Base-by-base conservation (phyloP, 257 asterid genomes). In the Asclepias syriaca region DNA sequence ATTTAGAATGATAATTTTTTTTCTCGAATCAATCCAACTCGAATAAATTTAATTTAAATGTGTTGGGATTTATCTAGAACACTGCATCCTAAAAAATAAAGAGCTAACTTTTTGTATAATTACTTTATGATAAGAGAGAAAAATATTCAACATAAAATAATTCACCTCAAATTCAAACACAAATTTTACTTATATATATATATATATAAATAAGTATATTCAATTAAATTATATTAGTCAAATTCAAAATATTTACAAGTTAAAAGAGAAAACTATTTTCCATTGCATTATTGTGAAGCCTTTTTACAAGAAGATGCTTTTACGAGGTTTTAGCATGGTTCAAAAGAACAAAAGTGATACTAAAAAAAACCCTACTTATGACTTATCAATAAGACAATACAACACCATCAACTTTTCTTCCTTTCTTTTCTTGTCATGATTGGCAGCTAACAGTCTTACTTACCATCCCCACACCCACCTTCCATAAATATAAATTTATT, bases 311-410 rank as follows among this genome's bases (percentile, higher is more conserved):
- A 71, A 71, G 75, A 71, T 71, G 59, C 69, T 48, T 19, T 72
- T 60, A 72, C 75, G 69, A 72, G 75, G 69, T 72, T 54, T 58
- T 60, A 48, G 56, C 75, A 27, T 49, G 49, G 51, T 1, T 29
- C 22, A 60, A 72, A 60, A 67, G 24, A 34, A 18, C 27, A 5
- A 54, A 54, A 19, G 27, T 54, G 59, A 27, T 54, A 54, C 59
- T 54, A 53, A 54, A 54, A 43, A 43, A 6, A 43, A 43, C 48
- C 48, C 57, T 22, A 54, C 27, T 54, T 54, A 54, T 19, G 45
- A 32, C 27, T 27, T 22, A 51, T 39, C 34, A 53, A 18, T 54
- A 39, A 65, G 72, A 48, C 66, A 66, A 66, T 54, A 73, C 71
- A 54, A 57, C 66, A 29, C 60, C 60, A 66, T 68, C 72, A 56